phyloP scores from a whole-genome alignment of 2,329 filamentous ascomycete species.

The Mycosphaerella sp. region DNA sequence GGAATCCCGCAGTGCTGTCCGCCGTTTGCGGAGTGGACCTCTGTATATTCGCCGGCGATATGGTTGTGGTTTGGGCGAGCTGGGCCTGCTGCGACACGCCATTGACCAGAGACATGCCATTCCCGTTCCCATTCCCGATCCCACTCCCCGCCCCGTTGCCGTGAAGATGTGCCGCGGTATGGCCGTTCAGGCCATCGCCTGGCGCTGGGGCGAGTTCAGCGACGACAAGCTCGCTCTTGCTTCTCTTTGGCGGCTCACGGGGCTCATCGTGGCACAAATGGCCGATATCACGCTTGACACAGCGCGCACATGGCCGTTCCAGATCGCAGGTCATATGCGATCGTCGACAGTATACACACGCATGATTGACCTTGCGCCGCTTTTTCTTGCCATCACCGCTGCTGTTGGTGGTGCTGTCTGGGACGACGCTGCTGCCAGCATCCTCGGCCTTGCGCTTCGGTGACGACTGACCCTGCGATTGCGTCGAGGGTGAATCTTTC shows the following conservation, averaged over 20 bases:
- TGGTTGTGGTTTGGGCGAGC: slow-evolving; percentile 64
- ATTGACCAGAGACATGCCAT: slow-evolving; percentile 9
- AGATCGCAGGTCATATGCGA: slow-evolving; percentile 53
- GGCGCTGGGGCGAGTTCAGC: slow-evolving; percentile 34
- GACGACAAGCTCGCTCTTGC: slow-evolving; percentile 49
- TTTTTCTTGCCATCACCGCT: slow-evolving; percentile 39
- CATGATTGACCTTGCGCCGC: slow-evolving; percentile 50
- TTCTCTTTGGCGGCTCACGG: slow-evolving; percentile 76
- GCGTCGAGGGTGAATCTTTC: background rate
- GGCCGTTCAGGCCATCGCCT: slow-evolving; percentile 17
- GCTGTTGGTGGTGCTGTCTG: slow-evolving; percentile 16
- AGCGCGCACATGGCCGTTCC: slow-evolving; percentile 91
- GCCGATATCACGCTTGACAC: slow-evolving; percentile 97
- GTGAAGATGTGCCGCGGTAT: slow-evolving; percentile 9
- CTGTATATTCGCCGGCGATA: slow-evolving; percentile 60
- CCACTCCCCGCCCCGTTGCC: slow-evolving; percentile 9
- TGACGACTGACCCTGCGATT: background rate
- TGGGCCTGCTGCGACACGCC: slow-evolving; percentile 40
- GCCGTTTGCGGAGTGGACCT: slow-evolving; percentile 39
- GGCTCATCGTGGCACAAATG: slow-evolving; percentile 98
- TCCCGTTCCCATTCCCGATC: slow-evolving; percentile 10
- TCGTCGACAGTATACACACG: slow-evolving; percentile 48
- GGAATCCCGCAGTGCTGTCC: slow-evolving; percentile 39
- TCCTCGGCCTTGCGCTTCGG: slow-evolving; percentile 13
- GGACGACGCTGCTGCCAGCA: background rate